These are phyloP conservation scores for Cadophora malorum DNA, from an alignment of 2,329 filamentous ascomycete genomes.

Conservation along the genomic window DNA sequence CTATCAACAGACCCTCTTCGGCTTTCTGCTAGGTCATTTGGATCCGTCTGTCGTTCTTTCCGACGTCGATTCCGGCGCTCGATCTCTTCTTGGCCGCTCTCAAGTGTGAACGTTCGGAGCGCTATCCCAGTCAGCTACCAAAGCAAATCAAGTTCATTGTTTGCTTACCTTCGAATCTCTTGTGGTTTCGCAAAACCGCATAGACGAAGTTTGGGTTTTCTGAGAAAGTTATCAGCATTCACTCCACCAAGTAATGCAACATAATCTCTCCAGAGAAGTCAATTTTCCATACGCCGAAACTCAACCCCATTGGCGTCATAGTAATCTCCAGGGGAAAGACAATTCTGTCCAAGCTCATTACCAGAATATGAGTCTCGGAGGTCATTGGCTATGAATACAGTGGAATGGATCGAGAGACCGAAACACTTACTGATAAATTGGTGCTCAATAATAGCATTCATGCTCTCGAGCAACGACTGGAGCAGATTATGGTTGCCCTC, in stretches of 20 bases:
- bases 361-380: slow-evolving; percentile 19
- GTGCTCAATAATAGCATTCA: slow-evolving; percentile 90
- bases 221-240: slow-evolving; percentile 21
- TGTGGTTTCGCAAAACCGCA: slow-evolving; percentile 78
- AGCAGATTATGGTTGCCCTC: slow-evolving; percentile 88
- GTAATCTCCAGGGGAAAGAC: slow-evolving; percentile 25
- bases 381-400: not conserved
- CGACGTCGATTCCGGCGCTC: slow-evolving; percentile 75
- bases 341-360: slow-evolving; percentile 26
- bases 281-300: slow-evolving; percentile 26
- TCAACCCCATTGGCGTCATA: slow-evolving; percentile 32
- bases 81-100: slow-evolving; percentile 90
- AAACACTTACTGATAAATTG: slow-evolving; percentile 72
- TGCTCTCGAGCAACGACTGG: slow-evolving; percentile 81
- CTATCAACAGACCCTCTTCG: slow-evolving; percentile 71
- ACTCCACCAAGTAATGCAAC: not conserved
- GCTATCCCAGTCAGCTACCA: slow-evolving; percentile 49
- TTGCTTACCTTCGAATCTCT: slow-evolving; percentile 69
- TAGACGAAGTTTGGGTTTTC: slow-evolving; percentile 85
- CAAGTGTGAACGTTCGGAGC: slow-evolving; percentile 84
- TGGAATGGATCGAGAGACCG: not conserved
- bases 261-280: not conserved
- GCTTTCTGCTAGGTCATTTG: slow-evolving; percentile 50
- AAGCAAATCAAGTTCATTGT: not conserved
- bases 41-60: slow-evolving; percentile 65